These are phyloP conservation scores for Torulaspora franciscae DNA, from an alignment of 805 yeast species.

Conservation along the genomic window DNA sequence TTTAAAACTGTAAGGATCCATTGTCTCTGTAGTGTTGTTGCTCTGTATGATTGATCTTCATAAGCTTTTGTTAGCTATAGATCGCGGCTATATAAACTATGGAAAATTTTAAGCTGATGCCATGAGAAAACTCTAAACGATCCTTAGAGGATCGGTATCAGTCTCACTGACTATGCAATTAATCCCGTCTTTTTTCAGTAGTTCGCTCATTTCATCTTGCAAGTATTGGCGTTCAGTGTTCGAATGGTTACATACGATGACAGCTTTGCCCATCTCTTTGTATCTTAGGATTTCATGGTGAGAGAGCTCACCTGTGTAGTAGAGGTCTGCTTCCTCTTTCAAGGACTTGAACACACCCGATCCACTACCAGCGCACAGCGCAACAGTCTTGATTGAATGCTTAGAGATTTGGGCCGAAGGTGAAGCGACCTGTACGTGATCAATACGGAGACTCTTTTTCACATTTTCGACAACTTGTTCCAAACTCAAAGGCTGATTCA, in stretches of 20 bases:
- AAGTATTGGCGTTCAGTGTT: conserved; percentile 91
- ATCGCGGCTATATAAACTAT: conserved; percentile 4
- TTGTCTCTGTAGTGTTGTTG: conserved; percentile 4
- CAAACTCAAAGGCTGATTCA: conserved; percentile 43
- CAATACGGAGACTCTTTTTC: conserved; percentile 50
- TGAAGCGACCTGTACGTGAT: conserved; percentile 59
- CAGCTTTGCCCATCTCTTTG: conserved; percentile 65
- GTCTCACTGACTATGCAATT: conserved; percentile 46
- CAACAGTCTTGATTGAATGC: conserved; percentile 49
- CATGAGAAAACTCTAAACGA: conserved; percentile 11
- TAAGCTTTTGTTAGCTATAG: background rate
- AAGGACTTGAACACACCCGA: conserved; percentile 57
- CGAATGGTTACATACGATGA: conserved; percentile 80
- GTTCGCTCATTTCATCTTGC: conserved; percentile 44
- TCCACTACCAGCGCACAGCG: conserved; percentile 96
- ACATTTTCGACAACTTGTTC: conserved; percentile 44
- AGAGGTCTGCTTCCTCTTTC: conserved; percentile 57
- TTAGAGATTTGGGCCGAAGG: conserved; percentile 20
- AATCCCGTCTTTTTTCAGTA: conserved; percentile 42
- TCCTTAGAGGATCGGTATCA: conserved; percentile 62
- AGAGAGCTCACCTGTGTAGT: conserved; percentile 86
- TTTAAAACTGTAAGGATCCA: conserved; percentile 34
- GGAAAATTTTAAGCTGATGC: background rate
- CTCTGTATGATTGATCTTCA: background rate
- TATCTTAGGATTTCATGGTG: conserved; percentile 83